phyloP scores from a whole-genome alignment of 495 filamentous ascomycete genomes.

The Xylaria nigripes region DNA sequence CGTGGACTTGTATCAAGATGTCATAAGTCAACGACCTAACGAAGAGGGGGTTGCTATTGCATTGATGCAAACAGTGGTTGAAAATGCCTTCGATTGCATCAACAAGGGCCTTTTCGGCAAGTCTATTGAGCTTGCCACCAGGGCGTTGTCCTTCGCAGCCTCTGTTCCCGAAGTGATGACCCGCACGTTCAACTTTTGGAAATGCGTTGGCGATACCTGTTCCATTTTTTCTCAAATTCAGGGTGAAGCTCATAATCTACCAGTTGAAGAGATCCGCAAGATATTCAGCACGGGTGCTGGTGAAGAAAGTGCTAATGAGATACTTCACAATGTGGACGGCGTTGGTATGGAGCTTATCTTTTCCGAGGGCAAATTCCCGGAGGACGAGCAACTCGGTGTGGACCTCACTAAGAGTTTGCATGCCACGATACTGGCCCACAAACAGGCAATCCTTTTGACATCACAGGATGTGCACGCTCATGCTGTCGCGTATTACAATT shows the following conservation, averaged over 20 bases:
- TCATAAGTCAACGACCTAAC: slow-evolving; percentile 53
- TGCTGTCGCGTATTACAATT: slow-evolving; percentile 91
- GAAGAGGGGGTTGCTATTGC: slow-evolving; percentile 86
- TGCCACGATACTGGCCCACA: slow-evolving; percentile 73
- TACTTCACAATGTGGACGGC: slow-evolving; percentile 62
- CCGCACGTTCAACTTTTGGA: slow-evolving; percentile 91
- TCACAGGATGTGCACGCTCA: slow-evolving; percentile 77
- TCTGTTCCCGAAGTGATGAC: slow-evolving; percentile 31
- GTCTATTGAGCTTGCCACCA: slow-evolving; percentile 56
- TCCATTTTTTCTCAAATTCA: slow-evolving; percentile 73
- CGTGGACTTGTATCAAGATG: slow-evolving; percentile 61
- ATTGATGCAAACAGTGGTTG: slow-evolving; percentile 75
- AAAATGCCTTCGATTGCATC: slow-evolving; percentile 67
- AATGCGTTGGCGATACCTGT: slow-evolving; percentile 83
- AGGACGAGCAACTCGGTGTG: slow-evolving; percentile 40
- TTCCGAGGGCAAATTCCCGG: slow-evolving; percentile 32
- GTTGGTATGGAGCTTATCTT: slow-evolving; percentile 47
- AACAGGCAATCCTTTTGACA: slow-evolving; percentile 69
- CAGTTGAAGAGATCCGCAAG: slow-evolving; percentile 41
- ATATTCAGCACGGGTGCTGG: slow-evolving; percentile 48
- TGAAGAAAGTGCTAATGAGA: slow-evolving; percentile 46
- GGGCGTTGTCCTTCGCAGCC: slow-evolving; percentile 38
- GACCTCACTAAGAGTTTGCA: slow-evolving; percentile 48
- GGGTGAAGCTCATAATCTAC: slow-evolving; percentile 50
- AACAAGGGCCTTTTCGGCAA: slow-evolving; percentile 78